A percentile compares a stretch with the other conserved stretches of the same genome.
Evolutionary conservation across 495 filamentous ascomycete genomes (phyloP).

Genomic region (Terfezia boudieri): DNA sequence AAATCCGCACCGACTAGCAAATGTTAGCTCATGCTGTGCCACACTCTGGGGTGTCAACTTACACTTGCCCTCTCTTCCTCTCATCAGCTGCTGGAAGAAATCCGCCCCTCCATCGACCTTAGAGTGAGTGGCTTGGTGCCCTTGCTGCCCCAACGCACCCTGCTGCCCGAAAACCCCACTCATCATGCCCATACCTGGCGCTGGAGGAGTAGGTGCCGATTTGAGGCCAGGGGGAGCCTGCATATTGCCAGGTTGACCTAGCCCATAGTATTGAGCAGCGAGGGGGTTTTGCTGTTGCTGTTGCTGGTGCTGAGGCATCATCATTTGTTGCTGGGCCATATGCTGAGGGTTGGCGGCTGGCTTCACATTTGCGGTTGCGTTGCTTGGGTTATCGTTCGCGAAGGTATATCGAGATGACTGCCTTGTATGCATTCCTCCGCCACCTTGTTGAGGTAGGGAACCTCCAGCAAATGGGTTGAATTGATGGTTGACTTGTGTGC

Average conservation of each 20-base stretch:
- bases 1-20: constrained; percentile 57
- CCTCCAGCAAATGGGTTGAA: background rate
- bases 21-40: constrained; percentile 1
- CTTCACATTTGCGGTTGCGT: constrained; percentile 44
- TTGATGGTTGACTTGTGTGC: constrained; percentile 19
- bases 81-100: constrained; percentile 15
- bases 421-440: constrained; percentile 33
- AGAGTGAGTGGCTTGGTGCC: background rate
- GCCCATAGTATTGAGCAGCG: constrained; percentile 39
- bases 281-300: constrained; percentile 37
- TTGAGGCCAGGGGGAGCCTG: constrained; percentile 91
- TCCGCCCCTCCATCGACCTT: constrained; percentile 13
- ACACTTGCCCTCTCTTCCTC: constrained; percentile 18
- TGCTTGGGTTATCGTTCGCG: constrained; percentile 42
- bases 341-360: constrained; percentile 61
- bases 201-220: constrained; percentile 71
- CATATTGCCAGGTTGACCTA: constrained; percentile 18
- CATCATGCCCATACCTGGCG: constrained; percentile 15
- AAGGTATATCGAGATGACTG: constrained; percentile 81
- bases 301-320: constrained; percentile 53
- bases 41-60: background rate
- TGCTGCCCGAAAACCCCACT: background rate
- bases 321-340: constrained; percentile 69
- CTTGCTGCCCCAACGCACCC: background rate
- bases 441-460: constrained; percentile 44